These are phyloP conservation scores for Metrosideros polymorpha DNA, from an alignment of 441 rosid species.

Conservation along the genomic window DNA sequence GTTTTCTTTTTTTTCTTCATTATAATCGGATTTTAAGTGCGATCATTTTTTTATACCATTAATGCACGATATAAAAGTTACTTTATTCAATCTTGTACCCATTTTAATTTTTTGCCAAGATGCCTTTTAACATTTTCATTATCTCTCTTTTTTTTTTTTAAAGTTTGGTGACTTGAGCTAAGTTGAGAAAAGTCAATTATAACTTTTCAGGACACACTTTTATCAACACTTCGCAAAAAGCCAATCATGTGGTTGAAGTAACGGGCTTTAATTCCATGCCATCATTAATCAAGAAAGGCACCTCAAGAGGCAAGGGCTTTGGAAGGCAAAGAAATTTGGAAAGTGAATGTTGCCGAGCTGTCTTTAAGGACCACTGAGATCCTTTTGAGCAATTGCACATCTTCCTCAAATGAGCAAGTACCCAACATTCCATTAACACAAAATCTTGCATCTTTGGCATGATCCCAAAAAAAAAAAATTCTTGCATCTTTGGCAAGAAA, in stretches of 20 bases:
- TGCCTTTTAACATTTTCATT: not conserved
- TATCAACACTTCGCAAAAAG: not conserved
- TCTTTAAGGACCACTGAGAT: not conserved
- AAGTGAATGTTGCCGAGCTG: not conserved
- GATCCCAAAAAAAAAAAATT: too few species aligned
- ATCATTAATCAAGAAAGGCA: not conserved
- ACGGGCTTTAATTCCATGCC: not conserved
- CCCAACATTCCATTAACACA: not conserved
- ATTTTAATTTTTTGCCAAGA: not conserved
- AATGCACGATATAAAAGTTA: not conserved
- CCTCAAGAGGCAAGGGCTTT: not conserved
- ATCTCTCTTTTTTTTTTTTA: not conserved
- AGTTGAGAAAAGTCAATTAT: not conserved
- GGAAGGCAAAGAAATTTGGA: not conserved
- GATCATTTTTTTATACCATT: not conserved
- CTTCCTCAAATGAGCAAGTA: not conserved
- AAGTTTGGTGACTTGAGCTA: not conserved
- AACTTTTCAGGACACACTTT: not conserved
- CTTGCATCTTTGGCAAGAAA: not conserved
- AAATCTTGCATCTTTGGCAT: not conserved
- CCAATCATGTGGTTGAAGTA: not conserved
- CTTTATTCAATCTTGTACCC: not conserved
- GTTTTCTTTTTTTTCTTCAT: not conserved
- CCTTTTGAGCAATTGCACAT: not conserved
- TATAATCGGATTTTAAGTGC: not conserved